Percentiles rank a stretch among this genome's conserved stretches.
Evolutionary conservation across 768 basidiomycete species (phyloP).

Genomic region (Pilatotrama ljubarskyi): DNA sequence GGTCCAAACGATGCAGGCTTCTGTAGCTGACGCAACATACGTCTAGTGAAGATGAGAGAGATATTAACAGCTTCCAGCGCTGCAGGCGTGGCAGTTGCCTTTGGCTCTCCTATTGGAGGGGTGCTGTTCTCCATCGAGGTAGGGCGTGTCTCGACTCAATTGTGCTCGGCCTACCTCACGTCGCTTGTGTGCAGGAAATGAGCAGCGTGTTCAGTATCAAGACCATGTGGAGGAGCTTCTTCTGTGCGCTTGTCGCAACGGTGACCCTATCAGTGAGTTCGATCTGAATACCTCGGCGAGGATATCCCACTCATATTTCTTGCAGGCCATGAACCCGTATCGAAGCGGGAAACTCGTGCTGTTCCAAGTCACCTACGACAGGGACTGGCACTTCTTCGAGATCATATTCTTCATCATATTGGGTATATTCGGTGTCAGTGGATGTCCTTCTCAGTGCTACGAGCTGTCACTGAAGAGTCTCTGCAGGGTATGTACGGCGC

Average conservation of each 20-base stretch:
- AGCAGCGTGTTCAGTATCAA: conserved; percentile 95
- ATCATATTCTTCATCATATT: conserved; percentile 95
- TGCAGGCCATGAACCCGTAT: conserved; percentile 83
- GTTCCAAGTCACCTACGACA: conserved; percentile 96
- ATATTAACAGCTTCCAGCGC: conserved; percentile 94
- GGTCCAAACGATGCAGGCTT: background rate
- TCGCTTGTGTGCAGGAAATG: conserved; percentile 87
- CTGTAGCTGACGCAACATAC: conserved; percentile 39
- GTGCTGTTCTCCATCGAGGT: conserved; percentile 98
- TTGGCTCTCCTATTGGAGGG: conserved; percentile 97
- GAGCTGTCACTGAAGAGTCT: background rate
- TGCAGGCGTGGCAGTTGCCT: conserved; percentile 97
- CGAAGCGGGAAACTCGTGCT: conserved; percentile 96
- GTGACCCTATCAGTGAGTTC: conserved; percentile 87
- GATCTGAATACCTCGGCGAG: too few relatives aligned
- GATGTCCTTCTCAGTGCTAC: background rate
- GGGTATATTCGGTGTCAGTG: conserved; percentile 88
- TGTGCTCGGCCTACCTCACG: background rate
- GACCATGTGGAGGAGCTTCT: conserved; percentile 98
- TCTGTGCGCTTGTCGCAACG: conserved; percentile 95
- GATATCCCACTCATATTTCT: too few relatives aligned
- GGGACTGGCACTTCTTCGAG: conserved; percentile 99
- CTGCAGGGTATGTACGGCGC: conserved; percentile 93
- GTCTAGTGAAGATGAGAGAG: conserved; percentile 68
- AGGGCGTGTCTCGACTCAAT: background rate